A percentile compares a stretch with the other conserved stretches of the same genome.
These are phyloP conservation scores for Ascomycota sp. DNA, from an alignment of 2,329 filamentous ascomycete species.

Conservation along the genomic window DNA sequence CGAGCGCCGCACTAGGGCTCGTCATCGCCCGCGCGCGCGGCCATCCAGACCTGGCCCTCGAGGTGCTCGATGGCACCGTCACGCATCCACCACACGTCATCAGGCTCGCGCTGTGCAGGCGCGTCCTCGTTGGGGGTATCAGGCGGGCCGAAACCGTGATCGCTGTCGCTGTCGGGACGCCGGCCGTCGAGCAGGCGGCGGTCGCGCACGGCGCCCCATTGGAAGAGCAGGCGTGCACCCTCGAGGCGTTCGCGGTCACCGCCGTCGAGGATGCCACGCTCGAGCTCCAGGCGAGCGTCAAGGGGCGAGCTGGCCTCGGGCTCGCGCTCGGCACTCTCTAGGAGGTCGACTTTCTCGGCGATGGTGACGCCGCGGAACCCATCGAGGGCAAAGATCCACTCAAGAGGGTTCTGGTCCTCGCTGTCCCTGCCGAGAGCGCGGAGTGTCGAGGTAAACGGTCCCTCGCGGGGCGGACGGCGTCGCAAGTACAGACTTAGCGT, in stretches of 20 bases:
- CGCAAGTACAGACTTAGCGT: slow-evolving; percentile 57
- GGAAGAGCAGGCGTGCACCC: slow-evolving; percentile 29
- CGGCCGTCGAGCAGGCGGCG: slow-evolving; percentile 7
- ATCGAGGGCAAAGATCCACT: slow-evolving; percentile 51
- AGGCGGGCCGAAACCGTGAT: too few species aligned
- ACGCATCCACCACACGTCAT: slow-evolving; percentile 28
- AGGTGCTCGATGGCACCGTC: slow-evolving; percentile 31
- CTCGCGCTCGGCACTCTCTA: slow-evolving; percentile 28
- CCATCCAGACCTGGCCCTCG: slow-evolving; percentile 32
- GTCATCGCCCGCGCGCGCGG: slow-evolving; percentile 14
- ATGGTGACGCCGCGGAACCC: slow-evolving; percentile 31
- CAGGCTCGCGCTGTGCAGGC: slow-evolving; percentile 3
- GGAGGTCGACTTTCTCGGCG: slow-evolving; percentile 41
- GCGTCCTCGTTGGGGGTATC: too few species aligned
- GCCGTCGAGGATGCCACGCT: slow-evolving; percentile 20
- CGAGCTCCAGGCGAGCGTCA: slow-evolving; percentile 49
- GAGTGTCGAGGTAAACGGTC: slow-evolving; percentile 50
- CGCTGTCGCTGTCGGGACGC: too few species aligned
- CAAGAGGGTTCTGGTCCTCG: slow-evolving; percentile 27
- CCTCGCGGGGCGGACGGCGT: slow-evolving; percentile 43
- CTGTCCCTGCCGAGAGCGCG: slow-evolving; percentile 37
- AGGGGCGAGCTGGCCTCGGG: slow-evolving; percentile 30
- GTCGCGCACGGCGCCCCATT: slow-evolving; percentile 28
- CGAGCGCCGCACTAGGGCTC: slow-evolving; percentile 5
- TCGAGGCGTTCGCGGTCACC: slow-evolving; percentile 21